These are phyloP conservation scores for Cucumis cinereus DNA, from an alignment of 306 rosid genomes.

Conservation along the genomic window DNA sequence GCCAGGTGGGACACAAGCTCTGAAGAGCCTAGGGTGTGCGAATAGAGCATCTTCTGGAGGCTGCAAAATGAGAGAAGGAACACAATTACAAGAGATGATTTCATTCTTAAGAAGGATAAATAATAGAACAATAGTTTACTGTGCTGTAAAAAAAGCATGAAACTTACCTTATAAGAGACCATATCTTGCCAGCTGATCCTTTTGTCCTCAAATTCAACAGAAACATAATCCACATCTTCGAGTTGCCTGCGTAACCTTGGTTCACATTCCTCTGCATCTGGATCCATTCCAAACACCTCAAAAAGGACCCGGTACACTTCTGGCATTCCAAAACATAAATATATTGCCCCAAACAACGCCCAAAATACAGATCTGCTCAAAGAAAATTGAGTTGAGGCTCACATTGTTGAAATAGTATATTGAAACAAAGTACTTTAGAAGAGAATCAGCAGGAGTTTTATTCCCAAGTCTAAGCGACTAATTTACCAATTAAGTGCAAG, in stretches of 20 bases:
- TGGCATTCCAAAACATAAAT: slow-evolving; percentile 88
- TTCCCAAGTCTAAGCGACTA: background rate
- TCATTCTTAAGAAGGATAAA: background rate
- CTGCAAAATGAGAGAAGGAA: slow-evolving; percentile 20
- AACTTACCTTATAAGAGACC: slow-evolving; percentile 68
- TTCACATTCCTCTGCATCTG: slow-evolving; percentile 73
- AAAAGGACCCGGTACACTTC: slow-evolving; percentile 96
- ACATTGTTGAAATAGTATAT: background rate
- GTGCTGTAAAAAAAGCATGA: slow-evolving; percentile 4
- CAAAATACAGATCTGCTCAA: slow-evolving; percentile 74
- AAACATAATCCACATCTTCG: slow-evolving; percentile 89
- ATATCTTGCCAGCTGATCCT: slow-evolving; percentile 90
- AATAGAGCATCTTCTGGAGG: slow-evolving; percentile 96
- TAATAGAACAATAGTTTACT: background rate
- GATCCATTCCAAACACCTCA: slow-evolving; percentile 97
- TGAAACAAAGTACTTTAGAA: background rate
- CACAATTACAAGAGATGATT: background rate
- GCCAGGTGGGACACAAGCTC: slow-evolving; percentile 95
- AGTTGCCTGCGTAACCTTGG: slow-evolving; percentile 82
- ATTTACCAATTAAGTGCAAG: background rate
- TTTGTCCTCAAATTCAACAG: slow-evolving; percentile 67
- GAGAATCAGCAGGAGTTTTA: background rate
- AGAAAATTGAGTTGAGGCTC: slow-evolving; percentile 12
- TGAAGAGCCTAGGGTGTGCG: slow-evolving; percentile 83
- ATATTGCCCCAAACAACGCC: slow-evolving; percentile 96